Evolutionary conservation across 805 yeast species (phyloP), one percentile per base, ranked within the genome.

Genomic region (Pachysolen tannophilus): DNA sequence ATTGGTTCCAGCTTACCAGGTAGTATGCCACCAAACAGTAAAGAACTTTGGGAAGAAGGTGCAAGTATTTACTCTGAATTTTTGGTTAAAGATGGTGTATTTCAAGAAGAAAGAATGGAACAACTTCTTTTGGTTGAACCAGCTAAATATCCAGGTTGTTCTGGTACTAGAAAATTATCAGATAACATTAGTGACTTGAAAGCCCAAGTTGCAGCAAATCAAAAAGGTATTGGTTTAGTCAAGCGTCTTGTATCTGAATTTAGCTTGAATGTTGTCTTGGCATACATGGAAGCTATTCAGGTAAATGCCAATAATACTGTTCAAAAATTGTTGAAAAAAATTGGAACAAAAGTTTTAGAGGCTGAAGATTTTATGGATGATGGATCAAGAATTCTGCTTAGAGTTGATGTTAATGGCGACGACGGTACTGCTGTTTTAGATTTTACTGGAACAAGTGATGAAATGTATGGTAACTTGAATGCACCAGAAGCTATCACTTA

Each of bases 1-100:
- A 88, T 90, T 50, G 97, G 97, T 13, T 94, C 95, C 10, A 74
- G 81, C 39, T 60, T 85, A 24, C 95, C 97, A 1, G 97, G 97
- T 1, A 82, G 94, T 0, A 86, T 88, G 87, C 96, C 97, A 11
- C 95, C 96, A 8, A 78, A 82, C 50, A 85, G 96, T 2, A 84
- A 78, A 48, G 77, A 78, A 40, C 60, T 90, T 27, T 81, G 76
- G 66, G 88, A 88, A 51, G 97, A 88, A 58, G 97, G 97, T 30
- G 96, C 95, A 2, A 75, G 84, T 3, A 86, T 90, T 24, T 71
- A 75, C 48, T 78, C 92, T 1, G 88, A 81, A 52, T 66, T 82
- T 40, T 65, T 90, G 11, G 90, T 87, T 6, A 58, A 67, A 21
- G 62, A 71, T 35, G 94, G 94, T 3, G 62, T 60, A 29, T 88